Conservation (phyloP, 345 rosid species). For the Acer negundo region DNA sequence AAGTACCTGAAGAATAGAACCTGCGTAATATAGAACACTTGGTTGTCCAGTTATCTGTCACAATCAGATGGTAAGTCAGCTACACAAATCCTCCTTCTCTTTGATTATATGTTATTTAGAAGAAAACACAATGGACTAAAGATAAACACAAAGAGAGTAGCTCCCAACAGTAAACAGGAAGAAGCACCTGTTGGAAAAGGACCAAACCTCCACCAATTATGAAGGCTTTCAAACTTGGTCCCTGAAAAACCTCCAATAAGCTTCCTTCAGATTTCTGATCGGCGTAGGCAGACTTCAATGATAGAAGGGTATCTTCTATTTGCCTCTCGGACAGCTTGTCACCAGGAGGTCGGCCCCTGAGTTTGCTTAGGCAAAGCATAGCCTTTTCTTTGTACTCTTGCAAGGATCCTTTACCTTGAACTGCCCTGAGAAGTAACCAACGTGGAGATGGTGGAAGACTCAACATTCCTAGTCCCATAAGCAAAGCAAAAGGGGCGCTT, state of each 20-base stretch:
- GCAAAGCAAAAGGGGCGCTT: constrained; percentile 63
- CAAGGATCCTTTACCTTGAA: constrained; percentile 77
- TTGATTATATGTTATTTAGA: not conserved
- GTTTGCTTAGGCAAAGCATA: constrained; percentile 66
- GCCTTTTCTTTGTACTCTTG: constrained; percentile 81
- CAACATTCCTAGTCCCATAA: constrained; percentile 91
- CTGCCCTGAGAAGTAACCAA: constrained; percentile 93
- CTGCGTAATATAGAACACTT: constrained; percentile 93
- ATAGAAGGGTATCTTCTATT: constrained; percentile 66
- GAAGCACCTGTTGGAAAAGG: constrained; percentile 88
- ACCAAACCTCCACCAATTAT: constrained; percentile 93
- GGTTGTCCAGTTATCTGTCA: constrained; percentile 98
- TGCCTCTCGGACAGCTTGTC: constrained; percentile 71
- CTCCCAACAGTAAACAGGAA: constrained; percentile 13
- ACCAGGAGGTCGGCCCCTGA: constrained; percentile 77
- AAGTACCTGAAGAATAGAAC: constrained; percentile 90
- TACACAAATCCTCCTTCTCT: constrained; percentile 7
- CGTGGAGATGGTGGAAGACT: constrained; percentile 98
- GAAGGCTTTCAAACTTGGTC: constrained; percentile 89
- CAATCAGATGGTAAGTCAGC: constrained; percentile 22
- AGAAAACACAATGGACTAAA: not conserved
- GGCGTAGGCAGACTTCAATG: constrained; percentile 64
- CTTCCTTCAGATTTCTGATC: constrained; percentile 69
- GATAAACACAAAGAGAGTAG: not conserved
- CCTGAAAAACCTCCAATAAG: constrained; percentile 84